Percentiles rank a stretch among this genome's conserved stretches.
Evolutionary conservation across 768 basidiomycete genomes (phyloP).

Genomic region (Rhizopogon vesiculosus): DNA sequence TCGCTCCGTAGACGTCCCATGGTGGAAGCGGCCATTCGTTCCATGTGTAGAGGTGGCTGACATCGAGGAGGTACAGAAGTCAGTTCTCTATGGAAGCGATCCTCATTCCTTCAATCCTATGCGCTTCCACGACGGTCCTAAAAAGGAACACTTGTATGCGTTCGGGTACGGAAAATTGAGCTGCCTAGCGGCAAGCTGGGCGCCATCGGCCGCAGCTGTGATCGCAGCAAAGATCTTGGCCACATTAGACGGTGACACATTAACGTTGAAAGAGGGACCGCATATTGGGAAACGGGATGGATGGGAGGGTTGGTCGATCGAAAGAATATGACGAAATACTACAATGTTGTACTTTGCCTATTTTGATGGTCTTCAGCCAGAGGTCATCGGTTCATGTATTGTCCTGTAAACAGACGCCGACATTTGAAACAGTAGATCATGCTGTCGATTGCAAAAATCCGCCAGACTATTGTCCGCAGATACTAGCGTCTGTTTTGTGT

Average conservation of each 20-base stretch:
- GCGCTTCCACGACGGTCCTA: conserved; percentile 22
- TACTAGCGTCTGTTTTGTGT: too few relatives aligned
- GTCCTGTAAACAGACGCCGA: too few relatives aligned
- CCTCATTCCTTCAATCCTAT: conserved; percentile 31
- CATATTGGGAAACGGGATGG: conserved; percentile 34
- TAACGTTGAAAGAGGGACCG: conserved; percentile 23
- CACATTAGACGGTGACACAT: conserved; percentile 15
- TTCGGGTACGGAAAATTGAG: conserved; percentile 41
- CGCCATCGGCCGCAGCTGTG: conserved; percentile 43
- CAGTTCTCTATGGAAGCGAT: conserved; percentile 37
- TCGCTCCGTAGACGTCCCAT: conserved; percentile 17
- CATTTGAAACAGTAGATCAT: too few relatives aligned
- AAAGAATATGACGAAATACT: not conserved
- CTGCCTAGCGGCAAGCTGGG: conserved; percentile 46
- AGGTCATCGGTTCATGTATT: too few relatives aligned
- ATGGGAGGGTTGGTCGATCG: conserved; percentile 35
- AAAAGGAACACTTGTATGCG: conserved; percentile 28
- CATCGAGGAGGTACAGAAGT: conserved; percentile 15
- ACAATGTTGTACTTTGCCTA: not conserved
- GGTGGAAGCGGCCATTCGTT: conserved; percentile 1
- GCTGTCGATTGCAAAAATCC: too few relatives aligned
- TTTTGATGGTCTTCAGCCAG: too few relatives aligned
- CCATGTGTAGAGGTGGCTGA: conserved; percentile 17
- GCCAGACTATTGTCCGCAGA: too few relatives aligned
- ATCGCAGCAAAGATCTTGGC: conserved; percentile 36